Percentiles rank a stretch among this genome's conserved stretches.
phyloP scores from a whole-genome alignment of 805 yeast species.

The Saturnispora saitoi region DNA sequence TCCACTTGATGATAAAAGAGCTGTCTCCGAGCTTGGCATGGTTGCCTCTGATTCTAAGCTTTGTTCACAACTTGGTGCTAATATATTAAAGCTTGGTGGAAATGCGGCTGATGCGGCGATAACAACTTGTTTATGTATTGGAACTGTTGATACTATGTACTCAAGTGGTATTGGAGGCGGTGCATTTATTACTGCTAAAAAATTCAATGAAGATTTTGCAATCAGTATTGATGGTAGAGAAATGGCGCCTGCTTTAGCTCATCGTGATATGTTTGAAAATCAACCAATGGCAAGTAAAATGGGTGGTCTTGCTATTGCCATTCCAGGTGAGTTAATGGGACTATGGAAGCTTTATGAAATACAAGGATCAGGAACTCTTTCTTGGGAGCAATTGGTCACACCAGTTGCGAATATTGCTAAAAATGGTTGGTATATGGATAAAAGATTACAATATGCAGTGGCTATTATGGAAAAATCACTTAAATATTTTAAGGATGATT shows the following conservation, averaged over 20 bases:
- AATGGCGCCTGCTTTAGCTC: constrained; percentile 62
- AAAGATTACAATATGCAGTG: constrained; percentile 37
- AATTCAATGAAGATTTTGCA: constrained; percentile 36
- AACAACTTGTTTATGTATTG: constrained; percentile 81
- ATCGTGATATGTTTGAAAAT: constrained; percentile 52
- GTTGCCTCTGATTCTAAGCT: constrained; percentile 57
- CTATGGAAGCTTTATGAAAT: constrained; percentile 47
- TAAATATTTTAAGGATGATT: constrained; percentile 32
- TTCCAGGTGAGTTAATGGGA: constrained; percentile 90
- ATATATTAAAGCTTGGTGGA: constrained; percentile 49
- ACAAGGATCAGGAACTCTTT: constrained; percentile 63
- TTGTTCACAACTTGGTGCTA: constrained; percentile 57
- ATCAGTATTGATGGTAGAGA: constrained; percentile 80
- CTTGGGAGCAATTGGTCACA: constrained; percentile 64
- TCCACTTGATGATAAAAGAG: constrained; percentile 34
- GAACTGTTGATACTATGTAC: constrained; percentile 70
- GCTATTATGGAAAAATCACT: constrained; percentile 28
- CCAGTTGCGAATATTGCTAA: constrained; percentile 67
- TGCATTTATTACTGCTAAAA: constrained; percentile 51
- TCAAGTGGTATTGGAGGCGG: constrained; percentile 98
- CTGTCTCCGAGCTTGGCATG: constrained; percentile 43
- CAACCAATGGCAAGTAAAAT: constrained; percentile 44
- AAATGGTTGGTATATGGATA: constrained; percentile 53
- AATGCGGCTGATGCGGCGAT: constrained; percentile 93
- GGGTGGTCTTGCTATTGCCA: constrained; percentile 84